A percentile compares a stretch with the other conserved stretches of the same genome.
Conservation (phyloP, 441 rosid species). For the Sinapis alba region DNA sequence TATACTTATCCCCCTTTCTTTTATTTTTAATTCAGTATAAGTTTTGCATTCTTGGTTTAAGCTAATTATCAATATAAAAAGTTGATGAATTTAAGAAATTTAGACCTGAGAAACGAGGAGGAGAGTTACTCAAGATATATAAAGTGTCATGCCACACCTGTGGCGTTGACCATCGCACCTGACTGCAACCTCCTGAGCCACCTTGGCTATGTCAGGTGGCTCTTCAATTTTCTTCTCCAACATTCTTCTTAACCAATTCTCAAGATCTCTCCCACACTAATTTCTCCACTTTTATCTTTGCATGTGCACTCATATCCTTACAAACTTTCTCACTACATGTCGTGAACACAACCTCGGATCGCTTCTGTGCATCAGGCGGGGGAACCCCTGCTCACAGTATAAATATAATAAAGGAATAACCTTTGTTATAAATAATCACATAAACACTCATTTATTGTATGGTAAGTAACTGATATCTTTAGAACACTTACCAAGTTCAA, state of each 20-base stretch:
- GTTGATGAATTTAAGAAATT: neutral
- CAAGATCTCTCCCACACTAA: constrained; percentile 33
- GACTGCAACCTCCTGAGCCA: constrained; percentile 24
- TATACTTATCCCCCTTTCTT: too few relatives aligned
- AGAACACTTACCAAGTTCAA: constrained; percentile 23
- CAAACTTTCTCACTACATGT: constrained; percentile 42
- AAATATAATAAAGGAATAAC: neutral
- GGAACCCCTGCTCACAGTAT: constrained; percentile 33
- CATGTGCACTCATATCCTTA: constrained; percentile 37
- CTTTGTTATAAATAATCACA: neutral
- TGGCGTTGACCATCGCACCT: constrained; percentile 27
- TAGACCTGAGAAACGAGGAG: constrained; percentile 34
- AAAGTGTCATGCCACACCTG: constrained; percentile 42
- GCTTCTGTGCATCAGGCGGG: neutral
- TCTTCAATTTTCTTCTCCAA: constrained; percentile 26
- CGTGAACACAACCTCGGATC: constrained; percentile 40
- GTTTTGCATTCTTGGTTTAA: too few relatives aligned
- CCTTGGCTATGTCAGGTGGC: constrained; percentile 14
- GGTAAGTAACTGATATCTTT: neutral
- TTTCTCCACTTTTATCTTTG: constrained; percentile 27
- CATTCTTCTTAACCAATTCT: constrained; percentile 28
- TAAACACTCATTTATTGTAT: neutral
- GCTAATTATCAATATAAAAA: too few relatives aligned
- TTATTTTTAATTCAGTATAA: neutral
- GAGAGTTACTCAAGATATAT: constrained; percentile 26